Evolutionary conservation across 2,329 filamentous ascomycete species (phyloP), one percentile per base, ranked within the genome.

Genomic region (Neophaeococcomyces mojaviensis): DNA sequence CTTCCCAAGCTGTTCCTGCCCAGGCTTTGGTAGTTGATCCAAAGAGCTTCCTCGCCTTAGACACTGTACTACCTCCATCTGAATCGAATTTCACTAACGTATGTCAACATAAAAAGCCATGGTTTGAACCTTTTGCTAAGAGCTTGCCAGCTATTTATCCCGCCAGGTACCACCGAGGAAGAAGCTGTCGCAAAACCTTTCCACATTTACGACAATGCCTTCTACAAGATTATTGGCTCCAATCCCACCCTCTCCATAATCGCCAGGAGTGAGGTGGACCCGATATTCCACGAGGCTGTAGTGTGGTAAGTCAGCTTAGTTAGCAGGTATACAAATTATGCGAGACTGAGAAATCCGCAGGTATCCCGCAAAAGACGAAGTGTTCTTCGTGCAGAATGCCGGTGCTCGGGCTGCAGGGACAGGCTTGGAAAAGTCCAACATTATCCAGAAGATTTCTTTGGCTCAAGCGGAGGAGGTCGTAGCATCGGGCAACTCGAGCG

Each of bases 231-330:
- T 6, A 67, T 79, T 16, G 76, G 76, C 3, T 28, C 56, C 0
- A 61, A 70, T 32, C 73, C 76, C 0, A 70, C 71, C 0, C 56
- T 78, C 49, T 74, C 74, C 1, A 59, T 76, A 12, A 66, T 77
- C 6, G 72, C 71, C 1, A 62, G 67, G 3, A 64, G 69, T 0
- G 66, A 62, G 0, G 60, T 58, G 0, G 65, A 76, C 38, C 72
- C 72, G 0, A 54, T 75, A 4, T 79, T 76, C 36, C 76, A 79
- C 45, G 76, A 79, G 53, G 76, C 75, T 5, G 71, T 75, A 8
- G 67, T 76, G 0, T 79, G 73, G 72, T 70, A 67, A 19, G 61
- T 57, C 15, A 42, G 48, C 15, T 4, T 16, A 12, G 15, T 28
- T 31, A 7, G n/a, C 33, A 13, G 12, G 13, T 35, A 42, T 4